Base-by-base conservation (phyloP, 2,329 filamentous ascomycete species). In the Colletotrichum graminicola region DNA sequence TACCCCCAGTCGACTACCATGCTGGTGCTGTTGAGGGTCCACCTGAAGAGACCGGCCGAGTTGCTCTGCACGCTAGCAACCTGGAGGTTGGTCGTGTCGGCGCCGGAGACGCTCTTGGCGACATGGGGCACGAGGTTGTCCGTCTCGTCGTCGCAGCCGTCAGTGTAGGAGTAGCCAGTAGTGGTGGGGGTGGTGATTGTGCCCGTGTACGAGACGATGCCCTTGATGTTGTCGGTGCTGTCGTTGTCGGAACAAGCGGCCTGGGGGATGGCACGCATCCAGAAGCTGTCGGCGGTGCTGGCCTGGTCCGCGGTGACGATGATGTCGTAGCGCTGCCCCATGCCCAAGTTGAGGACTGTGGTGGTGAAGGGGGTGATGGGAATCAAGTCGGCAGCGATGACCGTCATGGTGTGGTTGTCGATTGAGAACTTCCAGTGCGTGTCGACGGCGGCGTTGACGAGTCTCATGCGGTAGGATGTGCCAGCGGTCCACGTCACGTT, bases 351-450 rank as follows among this genome's bases (percentile, higher is more conserved):
- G n/a, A 90, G 78, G n/a, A 84, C 63, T 0, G 82, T 81, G 0
- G 88, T 85, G 0, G 79, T 78, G 71, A 86, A 91, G 0, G 89
- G 89, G 32, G 82, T 75, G 32, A 92, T 83, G 2, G 89, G 87
- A 0, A 91, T 87, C 5, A 91, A 79, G 71, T 91, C 90, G n/a
- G 79, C 81, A 0, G 85, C 82, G 49, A 92, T 89, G 45, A 92
- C 88, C 0, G 82, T 86, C 74, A 92, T 77, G 0, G 76, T 84
- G 77, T 92, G 90, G 62, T 86, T 84, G 76, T 89, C 87, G 69
- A 89, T 87, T 43, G 80, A 82, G 74, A 89, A 88, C 72, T 83
- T 82, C 77, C 83, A 84, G 73, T 81, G 79, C 0, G 79, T 82
- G 47, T 85, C 84, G 23, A 83, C 76, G 39, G 83, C 83, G 1